phyloP scores from a whole-genome alignment of 768 basidiomycete genomes.

The Exidia glandulosa region DNA sequence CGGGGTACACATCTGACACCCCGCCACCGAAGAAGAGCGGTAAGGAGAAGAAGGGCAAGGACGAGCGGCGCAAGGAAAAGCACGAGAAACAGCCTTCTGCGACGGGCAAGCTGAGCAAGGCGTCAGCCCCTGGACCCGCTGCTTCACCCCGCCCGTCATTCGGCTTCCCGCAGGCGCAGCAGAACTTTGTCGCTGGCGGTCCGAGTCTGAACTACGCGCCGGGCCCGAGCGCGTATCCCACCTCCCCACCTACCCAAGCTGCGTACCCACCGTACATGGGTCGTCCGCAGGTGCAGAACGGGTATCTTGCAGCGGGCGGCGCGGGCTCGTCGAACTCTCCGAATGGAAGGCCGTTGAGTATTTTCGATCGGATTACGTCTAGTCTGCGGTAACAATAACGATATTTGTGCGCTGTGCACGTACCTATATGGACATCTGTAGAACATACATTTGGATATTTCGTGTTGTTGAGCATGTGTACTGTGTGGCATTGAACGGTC shows the following conservation, averaged over 20 bases:
- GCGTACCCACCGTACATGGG: not conserved
- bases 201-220: not conserved
- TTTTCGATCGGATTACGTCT: not conserved
- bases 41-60: not conserved
- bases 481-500: too few species aligned
- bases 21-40: not conserved
- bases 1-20: not conserved
- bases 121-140: not conserved
- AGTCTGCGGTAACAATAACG: too few species aligned
- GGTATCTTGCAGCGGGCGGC: too few species aligned
- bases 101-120: not conserved
- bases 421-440: too few species aligned
- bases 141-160: too few species aligned
- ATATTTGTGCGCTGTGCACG: too few species aligned
- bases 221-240: not conserved
- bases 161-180: not conserved
- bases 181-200: too few species aligned
- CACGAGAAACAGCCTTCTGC: not conserved
- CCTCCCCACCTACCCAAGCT: not conserved
- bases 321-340: not conserved
- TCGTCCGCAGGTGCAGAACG: not conserved
- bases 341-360: not conserved
- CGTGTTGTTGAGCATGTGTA: too few species aligned
- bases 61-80: not conserved
- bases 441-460: too few species aligned